A percentile compares a stretch with the other conserved stretches of the same genome.
Evolutionary conservation across 257 asterid species (phyloP).

Genomic region (Salvia rosmarinus): DNA sequence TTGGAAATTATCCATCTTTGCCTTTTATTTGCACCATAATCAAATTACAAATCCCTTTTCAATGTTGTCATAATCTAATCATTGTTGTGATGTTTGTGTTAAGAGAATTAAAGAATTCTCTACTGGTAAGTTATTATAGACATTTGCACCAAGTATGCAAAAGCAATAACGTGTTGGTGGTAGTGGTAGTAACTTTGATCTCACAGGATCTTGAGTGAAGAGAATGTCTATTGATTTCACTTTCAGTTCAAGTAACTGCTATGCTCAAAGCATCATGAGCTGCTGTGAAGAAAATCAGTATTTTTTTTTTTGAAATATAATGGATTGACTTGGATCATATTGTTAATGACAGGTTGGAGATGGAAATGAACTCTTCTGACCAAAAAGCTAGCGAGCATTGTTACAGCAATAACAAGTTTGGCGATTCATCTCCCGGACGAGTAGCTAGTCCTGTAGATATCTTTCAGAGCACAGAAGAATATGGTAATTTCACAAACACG

Average conservation of each 20-base stretch:
- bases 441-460: conserved; percentile 16
- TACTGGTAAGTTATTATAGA: neutral
- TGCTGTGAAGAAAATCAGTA: conserved; percentile 15
- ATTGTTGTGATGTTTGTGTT: neutral
- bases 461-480: conserved; percentile 9
- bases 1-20: conserved; percentile 11
- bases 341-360: conserved; percentile 27
- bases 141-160: neutral
- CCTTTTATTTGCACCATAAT: neutral
- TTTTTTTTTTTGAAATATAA: conserved; percentile 1
- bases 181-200: neutral
- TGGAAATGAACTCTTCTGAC: conserved; percentile 20
- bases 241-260: conserved; percentile 23
- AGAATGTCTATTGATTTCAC: neutral
- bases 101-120: neutral
- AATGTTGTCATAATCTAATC: neutral
- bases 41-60: neutral
- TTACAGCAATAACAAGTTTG: conserved; percentile 7
- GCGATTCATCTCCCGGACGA: conserved; percentile 18
- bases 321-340: conserved; percentile 29
- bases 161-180: neutral
- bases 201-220: neutral
- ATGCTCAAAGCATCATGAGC: conserved; percentile 25
- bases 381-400: conserved; percentile 16
- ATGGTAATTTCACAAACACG: conserved; percentile 3